Percentiles rank a stretch among this genome's conserved stretches.
Conservation (phyloP, 2,329 filamentous ascomycete species). For the Exophiala spinifera region DNA sequence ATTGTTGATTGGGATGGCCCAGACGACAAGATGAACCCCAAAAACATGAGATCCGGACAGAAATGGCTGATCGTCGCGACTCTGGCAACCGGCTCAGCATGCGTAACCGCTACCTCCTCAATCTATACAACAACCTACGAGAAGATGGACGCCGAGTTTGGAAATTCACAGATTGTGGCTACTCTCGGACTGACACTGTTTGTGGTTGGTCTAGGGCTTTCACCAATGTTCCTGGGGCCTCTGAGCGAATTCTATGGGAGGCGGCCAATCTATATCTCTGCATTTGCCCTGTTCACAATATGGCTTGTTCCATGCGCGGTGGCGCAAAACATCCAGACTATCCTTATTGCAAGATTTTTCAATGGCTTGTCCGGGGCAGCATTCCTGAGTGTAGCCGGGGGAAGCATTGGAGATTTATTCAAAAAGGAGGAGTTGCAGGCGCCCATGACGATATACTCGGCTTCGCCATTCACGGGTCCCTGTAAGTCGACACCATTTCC, state of each 20-base stretch:
- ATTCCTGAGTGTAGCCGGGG: slow-evolving; percentile 66
- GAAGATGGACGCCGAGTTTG: no score
- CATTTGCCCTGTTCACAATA: slow-evolving; percentile 70
- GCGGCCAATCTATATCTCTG: slow-evolving; percentile 71
- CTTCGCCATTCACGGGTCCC: no score
- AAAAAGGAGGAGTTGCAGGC: slow-evolving; percentile 10
- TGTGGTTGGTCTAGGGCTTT: slow-evolving; percentile 69
- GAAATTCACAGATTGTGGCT: no score
- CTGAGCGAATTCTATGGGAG: slow-evolving; percentile 77
- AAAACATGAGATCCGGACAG: no score
- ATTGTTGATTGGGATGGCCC: no score
- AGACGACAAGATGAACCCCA: no score
- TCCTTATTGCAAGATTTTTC: slow-evolving; percentile 75
- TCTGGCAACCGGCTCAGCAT: no score
- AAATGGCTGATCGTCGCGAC: no score
- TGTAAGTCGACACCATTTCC: no score
- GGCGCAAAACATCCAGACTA: slow-evolving; percentile 70
- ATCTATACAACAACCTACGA: no score
- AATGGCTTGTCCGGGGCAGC: slow-evolving; percentile 49
- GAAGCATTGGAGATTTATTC: slow-evolving; percentile 72
- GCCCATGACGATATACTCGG: no score
- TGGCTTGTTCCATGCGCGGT: slow-evolving; percentile 79
- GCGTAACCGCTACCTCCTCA: no score
- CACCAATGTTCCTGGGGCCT: slow-evolving; percentile 61
- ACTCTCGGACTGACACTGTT: slow-evolving; percentile 53